phyloP scores from a whole-genome alignment of 345 rosid species.

The Linum usitatissimum region DNA sequence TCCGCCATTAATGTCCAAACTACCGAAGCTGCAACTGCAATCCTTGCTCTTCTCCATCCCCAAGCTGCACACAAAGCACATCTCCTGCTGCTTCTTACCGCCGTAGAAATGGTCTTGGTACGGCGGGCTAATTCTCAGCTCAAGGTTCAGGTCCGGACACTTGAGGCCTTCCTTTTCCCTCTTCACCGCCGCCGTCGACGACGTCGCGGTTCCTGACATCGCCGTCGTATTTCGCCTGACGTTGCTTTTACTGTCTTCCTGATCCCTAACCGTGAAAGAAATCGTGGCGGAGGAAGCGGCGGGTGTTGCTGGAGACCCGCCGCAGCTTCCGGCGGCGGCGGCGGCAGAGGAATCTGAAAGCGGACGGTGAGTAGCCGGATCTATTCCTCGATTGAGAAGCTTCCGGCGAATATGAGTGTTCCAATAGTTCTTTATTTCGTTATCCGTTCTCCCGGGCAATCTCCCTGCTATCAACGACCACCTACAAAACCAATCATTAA shows the following conservation, averaged over 20 bases:
- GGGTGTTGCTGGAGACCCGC: conserved; percentile 6
- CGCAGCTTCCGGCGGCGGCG: conserved; percentile 10
- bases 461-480: conserved; percentile 81
- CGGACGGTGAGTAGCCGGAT: conserved; percentile 59
- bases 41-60: conserved; percentile 43
- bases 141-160: conserved; percentile 75
- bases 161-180: neutral
- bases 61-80: conserved; percentile 45
- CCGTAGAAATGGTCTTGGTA: conserved; percentile 22
- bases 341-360: conserved; percentile 35
- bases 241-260: conserved; percentile 14
- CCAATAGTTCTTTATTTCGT: conserved; percentile 83
- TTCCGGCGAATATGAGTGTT: conserved; percentile 76
- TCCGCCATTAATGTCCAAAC: conserved; percentile 11
- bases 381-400: conserved; percentile 69
- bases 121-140: conserved; percentile 80
- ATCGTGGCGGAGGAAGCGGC: conserved; percentile 22
- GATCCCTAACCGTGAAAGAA: conserved; percentile 25
- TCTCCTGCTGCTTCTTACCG: conserved; percentile 16
- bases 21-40: conserved; percentile 40
- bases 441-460: conserved; percentile 76
- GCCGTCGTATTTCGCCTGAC: neutral
- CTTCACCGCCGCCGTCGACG: conserved; percentile 20
- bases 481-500: conserved; percentile 16
- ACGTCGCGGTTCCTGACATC: conserved; percentile 11